Conservation (phyloP, 1,284 basidiomycete genomes). For the Ganoderma meredithae region DNA sequence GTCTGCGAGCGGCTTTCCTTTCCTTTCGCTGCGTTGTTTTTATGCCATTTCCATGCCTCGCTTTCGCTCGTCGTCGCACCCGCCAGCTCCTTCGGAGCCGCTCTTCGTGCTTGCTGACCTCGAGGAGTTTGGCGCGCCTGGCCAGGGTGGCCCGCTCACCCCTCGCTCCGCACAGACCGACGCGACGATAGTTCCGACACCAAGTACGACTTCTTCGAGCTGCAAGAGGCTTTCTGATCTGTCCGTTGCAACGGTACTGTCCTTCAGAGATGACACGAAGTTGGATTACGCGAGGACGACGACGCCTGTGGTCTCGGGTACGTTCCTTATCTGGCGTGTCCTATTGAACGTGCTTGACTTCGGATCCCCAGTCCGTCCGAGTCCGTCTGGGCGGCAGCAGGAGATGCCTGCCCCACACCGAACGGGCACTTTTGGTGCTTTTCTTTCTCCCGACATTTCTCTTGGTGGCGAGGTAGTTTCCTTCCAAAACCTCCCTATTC, state of each 20-base stretch:
- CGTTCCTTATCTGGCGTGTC: background rate
- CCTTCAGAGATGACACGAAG: conserved; percentile 16
- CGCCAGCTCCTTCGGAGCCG: conserved; percentile 13
- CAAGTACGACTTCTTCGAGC: conserved; percentile 3
- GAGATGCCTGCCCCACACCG: background rate
- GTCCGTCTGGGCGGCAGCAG: conserved; percentile 5
- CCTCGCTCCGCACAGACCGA: background rate
- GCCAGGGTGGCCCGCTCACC: conserved; percentile 10
- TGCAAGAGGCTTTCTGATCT: conserved; percentile 22
- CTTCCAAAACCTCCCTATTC: conserved; percentile 20
- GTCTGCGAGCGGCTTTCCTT: too few relatives aligned
- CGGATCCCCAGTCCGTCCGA: conserved; percentile 3
- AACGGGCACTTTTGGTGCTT: conserved; percentile 7
- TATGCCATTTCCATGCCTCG: background rate
- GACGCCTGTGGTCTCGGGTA: conserved; percentile 15
- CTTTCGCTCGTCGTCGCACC: conserved; percentile 5
- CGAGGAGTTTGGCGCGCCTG: conserved; percentile 29
- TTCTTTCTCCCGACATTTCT: background rate
- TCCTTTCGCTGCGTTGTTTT: background rate
- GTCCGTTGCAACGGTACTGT: conserved; percentile 18
- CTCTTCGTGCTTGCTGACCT: conserved; percentile 23
- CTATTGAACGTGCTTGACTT: background rate
- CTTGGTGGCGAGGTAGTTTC: conserved; percentile 10
- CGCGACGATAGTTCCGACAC: background rate
- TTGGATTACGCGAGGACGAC: conserved; percentile 9